These are phyloP conservation scores for Colletotrichum orbiculare DNA, from an alignment of 2,329 filamentous ascomycete species.

Conservation along the genomic window DNA sequence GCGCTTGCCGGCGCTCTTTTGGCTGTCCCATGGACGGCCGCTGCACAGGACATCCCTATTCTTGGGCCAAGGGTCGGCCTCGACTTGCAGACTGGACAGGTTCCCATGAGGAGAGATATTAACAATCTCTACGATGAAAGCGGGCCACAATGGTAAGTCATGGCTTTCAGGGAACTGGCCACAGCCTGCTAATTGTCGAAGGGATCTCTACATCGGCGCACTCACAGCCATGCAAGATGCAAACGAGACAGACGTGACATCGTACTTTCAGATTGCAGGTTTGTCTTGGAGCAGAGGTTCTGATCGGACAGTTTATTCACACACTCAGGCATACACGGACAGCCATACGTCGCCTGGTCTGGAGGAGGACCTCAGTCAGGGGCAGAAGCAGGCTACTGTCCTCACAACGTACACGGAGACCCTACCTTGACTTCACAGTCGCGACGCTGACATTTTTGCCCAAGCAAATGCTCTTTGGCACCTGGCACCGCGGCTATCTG, in stretches of 20 bases:
- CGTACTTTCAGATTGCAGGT: conserved; percentile 73
- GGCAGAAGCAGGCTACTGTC: conserved; percentile 32
- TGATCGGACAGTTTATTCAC: not conserved
- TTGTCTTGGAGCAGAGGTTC: conserved; percentile 34
- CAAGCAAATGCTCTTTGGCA: conserved; percentile 45
- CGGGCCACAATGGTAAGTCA: conserved; percentile 62
- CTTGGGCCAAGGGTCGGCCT: conserved; percentile 52
- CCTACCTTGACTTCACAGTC: not conserved
- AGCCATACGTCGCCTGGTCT: conserved; percentile 65
- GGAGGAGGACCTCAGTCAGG: conserved; percentile 35
- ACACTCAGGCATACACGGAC: conserved; percentile 69
- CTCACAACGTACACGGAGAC: conserved; percentile 34
- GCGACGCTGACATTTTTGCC: conserved; percentile 52
- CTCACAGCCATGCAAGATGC: conserved; percentile 65
- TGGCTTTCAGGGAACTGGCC: not conserved
- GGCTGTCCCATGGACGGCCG: conserved; percentile 2
- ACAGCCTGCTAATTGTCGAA: conserved; percentile 8
- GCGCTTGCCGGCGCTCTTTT: conserved; percentile 12
- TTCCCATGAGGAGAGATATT: conserved; percentile 60
- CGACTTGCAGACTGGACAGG: conserved; percentile 49
- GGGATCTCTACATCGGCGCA: conserved; percentile 68
- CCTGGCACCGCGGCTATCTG: conserved; percentile 39
- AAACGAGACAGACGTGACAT: conserved; percentile 59
- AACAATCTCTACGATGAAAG: conserved; percentile 54
- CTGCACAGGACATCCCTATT: conserved; percentile 41